Percentiles rank a stretch among this genome's conserved stretches.
Conservation (phyloP, 2,329 filamentous ascomycete species). For the Botrytis fragariae region DNA sequence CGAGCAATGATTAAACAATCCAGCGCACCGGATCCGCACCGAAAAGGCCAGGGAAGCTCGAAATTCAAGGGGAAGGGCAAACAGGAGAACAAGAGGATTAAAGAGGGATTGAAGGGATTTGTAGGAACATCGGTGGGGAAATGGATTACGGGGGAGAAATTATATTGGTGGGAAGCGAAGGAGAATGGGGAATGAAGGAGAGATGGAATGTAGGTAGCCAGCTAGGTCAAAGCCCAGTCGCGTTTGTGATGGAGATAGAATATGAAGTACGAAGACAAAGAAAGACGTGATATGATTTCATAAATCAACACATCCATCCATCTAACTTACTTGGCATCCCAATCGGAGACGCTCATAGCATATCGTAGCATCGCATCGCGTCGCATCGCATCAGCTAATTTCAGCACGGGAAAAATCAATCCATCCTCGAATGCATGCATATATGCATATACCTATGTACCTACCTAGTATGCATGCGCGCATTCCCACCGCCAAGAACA, state of each 20-base stretch:
- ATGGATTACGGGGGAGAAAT: conserved; percentile 16
- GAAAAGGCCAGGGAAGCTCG: conserved; percentile 54
- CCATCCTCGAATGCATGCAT: not conserved
- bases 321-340: not conserved
- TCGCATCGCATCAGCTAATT: not conserved
- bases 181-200: not conserved
- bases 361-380: no score
- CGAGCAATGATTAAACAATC: not conserved
- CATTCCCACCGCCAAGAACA: not conserved
- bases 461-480: not conserved
- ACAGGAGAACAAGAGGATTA: conserved; percentile 51
- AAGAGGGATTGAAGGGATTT: not conserved
- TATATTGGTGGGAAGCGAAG: not conserved
- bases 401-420: not conserved
- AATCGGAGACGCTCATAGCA: not conserved
- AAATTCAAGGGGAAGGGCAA: conserved; percentile 51
- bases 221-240: not conserved
- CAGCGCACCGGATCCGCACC: conserved; percentile 43
- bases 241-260: not conserved
- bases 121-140: not conserved
- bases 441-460: no score
- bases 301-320: not conserved
- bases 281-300: not conserved
- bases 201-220: not conserved
- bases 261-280: not conserved